Evolutionary conservation across 2,329 filamentous ascomycete genomes (phyloP).

Genomic region (Orbilia quercus): DNA sequence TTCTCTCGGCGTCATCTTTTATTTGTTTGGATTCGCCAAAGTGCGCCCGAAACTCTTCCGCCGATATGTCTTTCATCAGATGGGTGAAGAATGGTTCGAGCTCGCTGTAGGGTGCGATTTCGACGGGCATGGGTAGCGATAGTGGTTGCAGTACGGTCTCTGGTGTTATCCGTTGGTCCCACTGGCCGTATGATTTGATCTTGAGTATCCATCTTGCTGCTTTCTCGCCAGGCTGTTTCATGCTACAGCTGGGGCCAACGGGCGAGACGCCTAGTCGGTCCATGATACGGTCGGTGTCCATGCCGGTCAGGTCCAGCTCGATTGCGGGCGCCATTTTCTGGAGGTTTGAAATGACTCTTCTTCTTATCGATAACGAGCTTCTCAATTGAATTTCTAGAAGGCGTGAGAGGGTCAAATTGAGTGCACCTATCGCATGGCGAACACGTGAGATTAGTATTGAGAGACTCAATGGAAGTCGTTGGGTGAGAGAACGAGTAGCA

Average conservation of each 20-base stretch:
- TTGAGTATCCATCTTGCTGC: conserved; percentile 44
- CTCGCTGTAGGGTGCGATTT: conserved; percentile 61
- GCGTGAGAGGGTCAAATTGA: neutral
- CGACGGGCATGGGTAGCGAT: conserved; percentile 63
- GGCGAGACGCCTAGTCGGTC: conserved; percentile 16
- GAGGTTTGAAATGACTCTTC: conserved; percentile 15
- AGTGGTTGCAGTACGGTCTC: conserved; percentile 61
- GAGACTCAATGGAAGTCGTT: conserved; percentile 22
- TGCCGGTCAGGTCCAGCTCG: conserved; percentile 40
- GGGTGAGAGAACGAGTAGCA: conserved; percentile 19
- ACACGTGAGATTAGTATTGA: conserved; percentile 40
- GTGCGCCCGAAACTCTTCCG: conserved; percentile 58
- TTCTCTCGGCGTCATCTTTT: conserved; percentile 20
- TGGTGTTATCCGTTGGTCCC: conserved; percentile 61
- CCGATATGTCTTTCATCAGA: conserved; percentile 57
- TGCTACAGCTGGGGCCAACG: conserved; percentile 32
- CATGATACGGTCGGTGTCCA: conserved; percentile 45
- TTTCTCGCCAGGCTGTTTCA: conserved; percentile 16
- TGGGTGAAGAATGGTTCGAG: conserved; percentile 63
- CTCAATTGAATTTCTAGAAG: conserved; percentile 1
- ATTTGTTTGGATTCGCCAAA: conserved; percentile 39
- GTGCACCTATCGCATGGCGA: conserved; percentile 17
- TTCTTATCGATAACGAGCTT: conserved; percentile 14
- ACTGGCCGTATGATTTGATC: conserved; percentile 61
- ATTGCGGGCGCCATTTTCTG: conserved; percentile 47